Base-by-base conservation (phyloP, 257 asterid species). In the Agastache rugosa region DNA sequence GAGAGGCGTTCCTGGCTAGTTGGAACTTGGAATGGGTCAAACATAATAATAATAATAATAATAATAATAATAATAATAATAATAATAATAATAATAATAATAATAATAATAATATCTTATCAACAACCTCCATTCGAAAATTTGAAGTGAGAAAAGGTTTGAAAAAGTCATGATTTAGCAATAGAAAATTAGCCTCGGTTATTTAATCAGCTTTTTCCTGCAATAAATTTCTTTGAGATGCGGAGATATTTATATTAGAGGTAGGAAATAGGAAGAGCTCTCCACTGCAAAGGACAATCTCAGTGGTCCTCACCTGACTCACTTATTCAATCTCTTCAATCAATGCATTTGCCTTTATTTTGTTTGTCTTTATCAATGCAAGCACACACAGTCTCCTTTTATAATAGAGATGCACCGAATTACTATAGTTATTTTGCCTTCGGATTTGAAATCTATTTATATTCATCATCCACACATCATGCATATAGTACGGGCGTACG, bases 291-390 rank as follows among this genome's bases (percentile, higher is more conserved):
- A 63, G 73, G 73, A 75, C 74, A 75, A 44, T 27, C 10, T 55
- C 61, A 56, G 63, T 75, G 73, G 72, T 65, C 79, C 73, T 65
- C 51, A 56, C 79, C 74, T 55, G 61, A 55, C 74, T 41, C 60
- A 55, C 68, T 65, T 67, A 55, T 55, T 66, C 51, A 75, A 54
- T 53, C 72, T 64, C 78, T 74, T 53, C 48, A 74, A 64, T 56
- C 79, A 58, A 66, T 75, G 74, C 51, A 16, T 41, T 50, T 35
- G 23, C 31, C 19, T 50, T 50, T 63, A 14, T 51, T 50, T 51
- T 20, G 7, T 51, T 51, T 31, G 50, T 55, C 69, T 27, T 54
- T 42, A n/a, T 54, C 72, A 67, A 66, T 23, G 71, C 71, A 44
- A 42, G 29, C 6, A 11, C n/a, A 11, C n/a, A n/a, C 29, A 17